Evolutionary conservation across 345 rosid species (phyloP).

Genomic region (Eucalyptus erythrocorys): DNA sequence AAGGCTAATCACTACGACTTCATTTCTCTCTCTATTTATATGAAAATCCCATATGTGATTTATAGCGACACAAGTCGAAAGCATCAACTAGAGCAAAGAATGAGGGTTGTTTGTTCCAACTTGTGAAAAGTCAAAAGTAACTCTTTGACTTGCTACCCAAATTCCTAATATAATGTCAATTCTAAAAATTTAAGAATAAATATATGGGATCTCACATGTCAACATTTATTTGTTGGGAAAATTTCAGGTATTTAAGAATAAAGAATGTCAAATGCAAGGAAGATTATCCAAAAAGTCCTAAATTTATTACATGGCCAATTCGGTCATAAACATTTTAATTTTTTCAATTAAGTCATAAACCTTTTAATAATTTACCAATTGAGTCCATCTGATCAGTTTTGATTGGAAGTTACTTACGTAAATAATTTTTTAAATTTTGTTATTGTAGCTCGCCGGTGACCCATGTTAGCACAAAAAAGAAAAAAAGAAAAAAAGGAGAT

Average conservation of each 20-base stretch:
- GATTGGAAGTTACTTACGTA: rapidly evolving
- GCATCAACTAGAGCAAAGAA: not conserved
- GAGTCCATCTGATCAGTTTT: rapidly evolving
- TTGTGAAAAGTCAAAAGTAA: not conserved
- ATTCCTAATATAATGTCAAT: not conserved
- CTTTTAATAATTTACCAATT: no score
- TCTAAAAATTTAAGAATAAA: not conserved
- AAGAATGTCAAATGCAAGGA: not conserved
- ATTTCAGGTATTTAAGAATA: not conserved
- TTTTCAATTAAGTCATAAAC: no score
- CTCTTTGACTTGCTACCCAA: not conserved
- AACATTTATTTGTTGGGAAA: not conserved
- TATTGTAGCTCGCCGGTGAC: rapidly evolving
- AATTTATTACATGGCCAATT: no score
- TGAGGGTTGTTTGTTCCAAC: not conserved
- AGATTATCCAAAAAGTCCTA: no score
- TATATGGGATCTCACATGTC: not conserved
- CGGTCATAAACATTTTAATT: not conserved
- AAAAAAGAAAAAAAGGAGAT: no score
- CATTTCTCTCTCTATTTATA: not conserved
- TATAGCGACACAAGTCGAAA: not conserved
- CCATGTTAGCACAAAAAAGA: not conserved
- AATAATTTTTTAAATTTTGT: no score
- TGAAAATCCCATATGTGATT: not conserved
- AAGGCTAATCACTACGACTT: not conserved